Evolutionary conservation across 208 protist species (phyloP).

Genomic region (Trichomonas tenax): DNA sequence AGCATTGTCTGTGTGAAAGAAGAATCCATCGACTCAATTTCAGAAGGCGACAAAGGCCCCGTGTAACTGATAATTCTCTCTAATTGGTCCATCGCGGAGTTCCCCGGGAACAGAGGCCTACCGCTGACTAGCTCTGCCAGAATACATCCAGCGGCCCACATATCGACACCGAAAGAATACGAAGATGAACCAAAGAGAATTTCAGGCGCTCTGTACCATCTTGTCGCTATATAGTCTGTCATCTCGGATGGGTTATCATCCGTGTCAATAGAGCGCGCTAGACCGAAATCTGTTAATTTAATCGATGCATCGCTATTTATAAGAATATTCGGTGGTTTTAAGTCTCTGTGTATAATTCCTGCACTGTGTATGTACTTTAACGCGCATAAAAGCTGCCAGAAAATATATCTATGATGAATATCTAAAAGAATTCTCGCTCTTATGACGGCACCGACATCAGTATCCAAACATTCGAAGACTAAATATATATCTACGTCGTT

Average conservation of each 20-base stretch:
- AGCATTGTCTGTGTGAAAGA: slow-evolving; percentile 2
- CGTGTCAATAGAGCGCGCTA: slow-evolving; percentile 43
- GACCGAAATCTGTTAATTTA: slow-evolving; percentile 89
- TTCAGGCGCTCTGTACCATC: slow-evolving; percentile 28
- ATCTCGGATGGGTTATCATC: slow-evolving; percentile 19
- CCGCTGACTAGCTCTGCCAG: slow-evolving; percentile 32
- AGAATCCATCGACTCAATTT: background rate
- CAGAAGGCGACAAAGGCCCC: background rate
- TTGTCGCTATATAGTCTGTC: slow-evolving; percentile 43
- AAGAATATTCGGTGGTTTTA: slow-evolving; percentile 85
- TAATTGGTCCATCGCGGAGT: slow-evolving; percentile 32
- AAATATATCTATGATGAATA: slow-evolving; percentile 53
- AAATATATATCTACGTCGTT: slow-evolving; percentile 59
- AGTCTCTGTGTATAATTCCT: slow-evolving; percentile 66
- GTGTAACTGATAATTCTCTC: background rate
- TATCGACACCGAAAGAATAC: slow-evolving; percentile 24
- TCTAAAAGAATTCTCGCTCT: slow-evolving; percentile 53
- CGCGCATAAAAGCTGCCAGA: slow-evolving; percentile 51
- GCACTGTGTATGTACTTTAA: slow-evolving; percentile 45
- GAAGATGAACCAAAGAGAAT: slow-evolving; percentile 4
- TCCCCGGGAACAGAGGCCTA: slow-evolving; percentile 30
- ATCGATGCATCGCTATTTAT: slow-evolving; percentile 76
- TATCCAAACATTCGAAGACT: slow-evolving; percentile 58
- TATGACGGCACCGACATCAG: slow-evolving; percentile 56
- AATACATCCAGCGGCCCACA: slow-evolving; percentile 38